Base-by-base conservation (phyloP, 805 yeast genomes). In the Myxozyma melibiosi region DNA sequence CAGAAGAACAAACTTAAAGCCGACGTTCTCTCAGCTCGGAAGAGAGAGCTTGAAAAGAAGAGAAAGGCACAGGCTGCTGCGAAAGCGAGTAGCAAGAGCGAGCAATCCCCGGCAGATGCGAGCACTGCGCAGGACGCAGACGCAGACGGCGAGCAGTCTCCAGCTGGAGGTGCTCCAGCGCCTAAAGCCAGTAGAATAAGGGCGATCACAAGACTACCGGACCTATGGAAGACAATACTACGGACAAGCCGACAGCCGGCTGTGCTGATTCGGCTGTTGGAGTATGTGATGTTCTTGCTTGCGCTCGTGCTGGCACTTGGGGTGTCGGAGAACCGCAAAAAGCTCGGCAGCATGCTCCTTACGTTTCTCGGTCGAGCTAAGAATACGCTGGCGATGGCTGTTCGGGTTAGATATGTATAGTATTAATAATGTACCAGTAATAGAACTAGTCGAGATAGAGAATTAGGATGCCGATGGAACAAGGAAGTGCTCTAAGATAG, bases 371-470 rank as follows among this genome's bases (percentile, higher is more conserved):
- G 18, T 42, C 44, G 53, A 13, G 34, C 47, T 4, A 24, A 37
- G 35, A 39, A 35, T 37, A 57, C 61, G 2, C 6, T 57, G 4
- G 18, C 16, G n/a, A 57, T 47, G 57, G 61, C 51, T 3, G 47
- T 49, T 16, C 52, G 49, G 11, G 54, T 57, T 8, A 35, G 50
- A 35, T 57, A 57, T 42, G 25, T 52, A 25, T 57, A 43, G 48
- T 46, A 48, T 33, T 31, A 18, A n/a, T n/a, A n/a, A n/a, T n/a
- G n/a, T n/a, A n/a, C n/a, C n/a, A n/a, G n/a, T n/a, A n/a, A n/a
- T n/a, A n/a, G n/a, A n/a, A n/a, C n/a, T n/a, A n/a, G n/a, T n/a
- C n/a, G n/a, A n/a, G n/a, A n/a, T n/a, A n/a, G n/a, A n/a, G n/a
- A n/a, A n/a, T n/a, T n/a, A n/a, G n/a, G n/a, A n/a, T n/a, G n/a